Evolutionary conservation across 208 protist species (phyloP), one percentile per base, ranked within the genome.

Genomic region (Crithidia fasciculata): DNA sequence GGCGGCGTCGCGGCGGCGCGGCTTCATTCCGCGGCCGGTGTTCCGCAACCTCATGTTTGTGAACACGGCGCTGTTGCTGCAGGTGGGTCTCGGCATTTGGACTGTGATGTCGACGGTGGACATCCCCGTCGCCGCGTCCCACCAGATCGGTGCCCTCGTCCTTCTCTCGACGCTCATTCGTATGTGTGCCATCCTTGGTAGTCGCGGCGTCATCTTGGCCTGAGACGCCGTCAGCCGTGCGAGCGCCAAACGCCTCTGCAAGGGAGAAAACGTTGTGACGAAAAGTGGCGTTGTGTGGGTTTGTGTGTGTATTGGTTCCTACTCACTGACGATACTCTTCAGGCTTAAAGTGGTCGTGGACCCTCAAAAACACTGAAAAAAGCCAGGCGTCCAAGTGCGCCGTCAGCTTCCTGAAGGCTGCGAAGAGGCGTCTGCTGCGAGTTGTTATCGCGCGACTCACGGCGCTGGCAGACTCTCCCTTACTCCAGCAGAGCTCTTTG

Each of bases 101-200:
- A 98, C 98, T 3, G 81, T 99, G 19, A 76, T 98, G 64, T 97
- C 88, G 16, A 86, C 90, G 63, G 97, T 98, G 16, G 92, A 97
- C 53, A 89, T 94, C 18, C 89, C 92, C 5, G 66, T 99, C 8
- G 98, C 93, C 4, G 90, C 89, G 16, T 75, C 82, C 9, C 96
- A 98, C 71, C 95, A 98, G 69, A 78, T 94, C 36, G 85, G 88
- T n/a, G 85, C 93, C 18, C 69, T 97, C 41, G n/a, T 93, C 2
- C 83, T 97, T 5, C 85, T 97, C 10, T 84, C 90, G 47, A 89
- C 82, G 39, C 74, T 96, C 12, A 87, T 96, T 59, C 87, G 88
- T 43, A 70, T 93, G 61, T 96, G 89, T 59, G 86, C 89, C 2
- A 72, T 93, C 45, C 44, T 95, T 8, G 86, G 91, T 59, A 87